A percentile compares a stretch with the other conserved stretches of the same genome.
Evolutionary conservation across 225 moss, liverwort and hornwort genomes (phyloP).

Genomic region (Polytrichum commune): DNA sequence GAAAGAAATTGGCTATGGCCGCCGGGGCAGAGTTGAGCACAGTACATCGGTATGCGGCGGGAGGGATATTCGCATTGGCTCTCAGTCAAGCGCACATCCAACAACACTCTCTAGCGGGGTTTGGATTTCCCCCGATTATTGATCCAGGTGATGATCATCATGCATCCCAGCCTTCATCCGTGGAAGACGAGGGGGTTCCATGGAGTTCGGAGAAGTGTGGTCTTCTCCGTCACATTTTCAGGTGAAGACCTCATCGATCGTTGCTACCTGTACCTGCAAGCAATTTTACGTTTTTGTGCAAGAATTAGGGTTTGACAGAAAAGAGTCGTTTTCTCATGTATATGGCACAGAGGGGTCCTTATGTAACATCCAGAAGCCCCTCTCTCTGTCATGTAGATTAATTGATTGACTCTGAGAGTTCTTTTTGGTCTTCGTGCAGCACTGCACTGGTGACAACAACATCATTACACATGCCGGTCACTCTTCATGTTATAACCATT

Average conservation of each 20-base stretch:
- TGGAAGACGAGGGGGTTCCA: conserved; percentile 21
- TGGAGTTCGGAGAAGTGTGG: conserved; percentile 72
- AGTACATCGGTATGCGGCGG: conserved; percentile 83
- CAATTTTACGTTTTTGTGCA: too few relatives aligned
- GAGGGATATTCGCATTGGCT: conserved; percentile 66
- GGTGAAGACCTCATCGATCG: conserved; percentile 2
- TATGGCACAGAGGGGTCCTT: too few relatives aligned
- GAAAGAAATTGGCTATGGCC: conserved; percentile 21
- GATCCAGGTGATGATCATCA: conserved; percentile 23
- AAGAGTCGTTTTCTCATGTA: too few relatives aligned
- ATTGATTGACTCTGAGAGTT: too few relatives aligned
- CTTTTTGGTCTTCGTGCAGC: too few relatives aligned
- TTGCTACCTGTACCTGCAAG: background rate
- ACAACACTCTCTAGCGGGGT: conserved; percentile 36
- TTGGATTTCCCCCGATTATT: conserved; percentile 48
- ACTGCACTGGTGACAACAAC: too few relatives aligned
- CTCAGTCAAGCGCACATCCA: conserved; percentile 78
- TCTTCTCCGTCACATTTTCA: conserved; percentile 37
- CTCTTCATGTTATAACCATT: too few relatives aligned
- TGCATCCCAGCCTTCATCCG: conserved; percentile 4
- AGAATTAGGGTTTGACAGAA: too few relatives aligned
- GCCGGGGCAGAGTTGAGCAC: conserved; percentile 61
- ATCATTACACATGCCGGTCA: too few relatives aligned
- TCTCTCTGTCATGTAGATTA: too few relatives aligned
- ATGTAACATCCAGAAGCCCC: too few relatives aligned